Evolutionary conservation across 768 basidiomycete species (phyloP).

Genomic region (Gloeopeniophorella convolvens): DNA sequence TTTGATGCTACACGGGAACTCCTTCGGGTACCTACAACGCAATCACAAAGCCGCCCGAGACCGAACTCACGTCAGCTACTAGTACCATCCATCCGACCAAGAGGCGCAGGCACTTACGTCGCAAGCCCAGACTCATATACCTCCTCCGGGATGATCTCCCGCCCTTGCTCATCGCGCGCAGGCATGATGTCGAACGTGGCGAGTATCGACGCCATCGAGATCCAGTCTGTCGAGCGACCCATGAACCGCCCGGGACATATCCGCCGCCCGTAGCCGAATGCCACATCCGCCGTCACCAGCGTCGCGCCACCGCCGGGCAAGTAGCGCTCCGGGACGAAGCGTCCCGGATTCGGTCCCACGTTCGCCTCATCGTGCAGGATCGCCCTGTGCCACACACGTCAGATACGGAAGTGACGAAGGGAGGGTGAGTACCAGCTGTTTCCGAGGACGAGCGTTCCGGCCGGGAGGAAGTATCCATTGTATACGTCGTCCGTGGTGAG

Average conservation of each 20-base stretch:
- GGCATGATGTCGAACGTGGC: conserved; percentile 32
- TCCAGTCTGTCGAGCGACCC: conserved; percentile 32
- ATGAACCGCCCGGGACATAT: conserved; percentile 28
- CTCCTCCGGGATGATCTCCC: neutral
- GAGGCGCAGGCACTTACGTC: neutral
- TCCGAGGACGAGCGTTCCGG: too few species aligned
- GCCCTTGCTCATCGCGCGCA: neutral
- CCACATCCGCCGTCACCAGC: neutral
- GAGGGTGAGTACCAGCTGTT: too few species aligned
- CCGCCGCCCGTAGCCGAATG: conserved; percentile 4
- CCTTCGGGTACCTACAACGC: conserved; percentile 6
- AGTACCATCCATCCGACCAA: too few species aligned
- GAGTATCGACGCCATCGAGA: conserved; percentile 33
- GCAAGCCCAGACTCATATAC: conserved; percentile 1
- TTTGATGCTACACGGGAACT: conserved; percentile 5
- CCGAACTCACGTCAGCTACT: too few species aligned
- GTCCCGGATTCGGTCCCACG: neutral
- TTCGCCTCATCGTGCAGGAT: conserved; percentile 19
- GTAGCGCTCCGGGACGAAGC: conserved; percentile 1
- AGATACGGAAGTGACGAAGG: too few species aligned
- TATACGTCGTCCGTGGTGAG: too few species aligned
- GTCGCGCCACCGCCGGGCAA: neutral
- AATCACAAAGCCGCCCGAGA: too few species aligned
- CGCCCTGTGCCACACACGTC: too few species aligned
- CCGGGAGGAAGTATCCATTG: too few species aligned